Percentiles rank a stretch among this genome's conserved stretches.
Conservation (phyloP, 805 yeast species). For the Nakazawaea sp. region DNA sequence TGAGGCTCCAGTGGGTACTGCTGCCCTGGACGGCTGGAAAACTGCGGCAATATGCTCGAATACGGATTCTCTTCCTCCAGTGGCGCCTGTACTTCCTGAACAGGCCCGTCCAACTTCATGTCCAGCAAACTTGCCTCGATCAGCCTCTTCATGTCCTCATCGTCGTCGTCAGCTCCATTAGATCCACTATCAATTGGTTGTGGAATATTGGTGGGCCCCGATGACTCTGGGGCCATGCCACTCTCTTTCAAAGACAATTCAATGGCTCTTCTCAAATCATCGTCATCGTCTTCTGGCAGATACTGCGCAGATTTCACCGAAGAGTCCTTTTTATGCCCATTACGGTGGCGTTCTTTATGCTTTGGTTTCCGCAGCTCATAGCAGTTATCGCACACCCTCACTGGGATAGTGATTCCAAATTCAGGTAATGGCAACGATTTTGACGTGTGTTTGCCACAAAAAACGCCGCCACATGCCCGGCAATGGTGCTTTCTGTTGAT, state of each 20-base stretch:
- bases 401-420: constrained; percentile 82
- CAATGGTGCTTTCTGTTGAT: constrained; percentile 94
- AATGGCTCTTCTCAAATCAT: constrained; percentile 70
- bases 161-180: constrained; percentile 51
- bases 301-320: constrained; percentile 15
- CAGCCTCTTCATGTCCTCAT: constrained; percentile 88
- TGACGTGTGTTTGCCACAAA: constrained; percentile 78
- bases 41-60: constrained; percentile 4
- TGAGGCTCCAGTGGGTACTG: neutral
- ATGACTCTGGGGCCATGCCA: constrained; percentile 14
- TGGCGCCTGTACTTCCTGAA: neutral
- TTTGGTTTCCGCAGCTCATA: constrained; percentile 49
- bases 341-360: constrained; percentile 15
- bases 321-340: constrained; percentile 1
- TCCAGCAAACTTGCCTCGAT: constrained; percentile 87
- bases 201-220: constrained; percentile 13
- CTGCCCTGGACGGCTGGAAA: no score
- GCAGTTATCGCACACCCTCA: constrained; percentile 91
- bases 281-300: constrained; percentile 53
- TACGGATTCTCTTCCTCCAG: constrained; percentile 10
- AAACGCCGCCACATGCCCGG: constrained; percentile 95
- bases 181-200: constrained; percentile 11
- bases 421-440: constrained; percentile 67
- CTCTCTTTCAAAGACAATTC: constrained; percentile 67
- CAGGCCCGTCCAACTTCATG: constrained; percentile 30